Conservation (phyloP, 306 rosid genomes). For the Begonia loranthoides region DNA sequence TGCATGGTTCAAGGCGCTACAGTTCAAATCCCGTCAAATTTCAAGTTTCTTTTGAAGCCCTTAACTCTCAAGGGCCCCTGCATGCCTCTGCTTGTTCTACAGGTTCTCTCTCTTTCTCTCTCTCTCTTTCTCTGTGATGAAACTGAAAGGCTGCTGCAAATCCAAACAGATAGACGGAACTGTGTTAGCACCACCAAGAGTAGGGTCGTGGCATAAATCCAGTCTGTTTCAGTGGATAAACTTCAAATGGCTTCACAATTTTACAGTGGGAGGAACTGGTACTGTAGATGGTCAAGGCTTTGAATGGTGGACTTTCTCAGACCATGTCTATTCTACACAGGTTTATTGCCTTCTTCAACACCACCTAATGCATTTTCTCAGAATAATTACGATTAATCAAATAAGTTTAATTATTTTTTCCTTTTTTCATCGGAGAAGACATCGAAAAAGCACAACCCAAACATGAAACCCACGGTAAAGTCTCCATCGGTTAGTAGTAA, state of each 20-base stretch:
- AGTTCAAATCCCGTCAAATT: constrained; percentile 44
- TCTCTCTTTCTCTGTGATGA: background rate
- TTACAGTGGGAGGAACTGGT: constrained; percentile 78
- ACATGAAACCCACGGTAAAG: constrained; percentile 71
- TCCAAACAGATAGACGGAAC: constrained; percentile 73
- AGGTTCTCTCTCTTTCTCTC: constrained; percentile 28
- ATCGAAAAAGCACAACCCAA: constrained; percentile 23
- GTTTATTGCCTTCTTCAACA: constrained; percentile 10
- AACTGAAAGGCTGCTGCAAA: background rate
- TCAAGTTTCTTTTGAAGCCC: constrained; percentile 51
- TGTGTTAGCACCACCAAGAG: constrained; percentile 56
- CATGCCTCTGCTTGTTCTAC: constrained; percentile 65
- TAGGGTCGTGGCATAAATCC: constrained; percentile 61
- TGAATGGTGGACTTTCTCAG: constrained; percentile 53
- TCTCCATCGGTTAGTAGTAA: background rate
- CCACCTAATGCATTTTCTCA: no score
- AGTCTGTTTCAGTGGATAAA: constrained; percentile 74
- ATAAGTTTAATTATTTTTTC: background rate
- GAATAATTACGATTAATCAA: no score
- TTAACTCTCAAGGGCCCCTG: constrained; percentile 80
- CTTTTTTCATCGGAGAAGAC: constrained; percentile 31
- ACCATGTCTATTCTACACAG: constrained; percentile 18
- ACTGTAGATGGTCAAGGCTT: constrained; percentile 75
- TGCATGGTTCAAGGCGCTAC: constrained; percentile 56
- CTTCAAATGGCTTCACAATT: constrained; percentile 64